A percentile compares a stretch with the other conserved stretches of the same genome.
Evolutionary conservation across 73 alveolate species (phyloP).

Genomic region (Uronychia setigera): DNA sequence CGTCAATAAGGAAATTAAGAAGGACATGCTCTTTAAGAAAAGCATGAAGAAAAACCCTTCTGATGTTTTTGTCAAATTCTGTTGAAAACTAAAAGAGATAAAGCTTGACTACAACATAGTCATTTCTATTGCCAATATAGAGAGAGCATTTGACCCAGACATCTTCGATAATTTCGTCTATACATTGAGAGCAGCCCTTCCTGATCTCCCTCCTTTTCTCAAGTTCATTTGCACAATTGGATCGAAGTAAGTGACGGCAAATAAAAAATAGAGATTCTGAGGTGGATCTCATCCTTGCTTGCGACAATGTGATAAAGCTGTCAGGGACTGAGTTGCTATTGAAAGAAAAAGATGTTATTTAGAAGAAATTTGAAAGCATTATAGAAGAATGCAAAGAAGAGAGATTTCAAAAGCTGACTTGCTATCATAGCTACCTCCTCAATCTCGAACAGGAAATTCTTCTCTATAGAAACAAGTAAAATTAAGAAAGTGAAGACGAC

Average conservation of each 20-base stretch:
- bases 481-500: not conserved
- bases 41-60: constrained; percentile 29
- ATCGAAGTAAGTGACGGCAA: not conserved
- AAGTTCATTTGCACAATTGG: constrained; percentile 15
- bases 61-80: constrained; percentile 41
- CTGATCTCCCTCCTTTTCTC: constrained; percentile 3
- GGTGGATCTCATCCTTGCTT: not conserved
- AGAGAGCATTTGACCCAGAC: constrained; percentile 13
- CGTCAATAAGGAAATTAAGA: not conserved
- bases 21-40: not conserved
- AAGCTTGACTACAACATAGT: constrained; percentile 58
- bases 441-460: not conserved
- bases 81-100: constrained; percentile 31
- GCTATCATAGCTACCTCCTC: not conserved
- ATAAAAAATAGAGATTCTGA: not conserved
- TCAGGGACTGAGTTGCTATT: not conserved
- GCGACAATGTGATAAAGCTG: not conserved
- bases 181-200: constrained; percentile 6
- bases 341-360: not conserved
- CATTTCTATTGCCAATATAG: constrained; percentile 42
- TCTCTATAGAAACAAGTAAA: not conserved
- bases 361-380: not conserved
- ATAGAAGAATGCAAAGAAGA: not conserved
- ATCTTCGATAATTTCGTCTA: constrained; percentile 12
- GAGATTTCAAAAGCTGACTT: not conserved